Percentiles rank a stretch among this genome's conserved stretches.
Conservation (phyloP, 495 filamentous ascomycete species). For the Hyaloscypha finlandica region DNA sequence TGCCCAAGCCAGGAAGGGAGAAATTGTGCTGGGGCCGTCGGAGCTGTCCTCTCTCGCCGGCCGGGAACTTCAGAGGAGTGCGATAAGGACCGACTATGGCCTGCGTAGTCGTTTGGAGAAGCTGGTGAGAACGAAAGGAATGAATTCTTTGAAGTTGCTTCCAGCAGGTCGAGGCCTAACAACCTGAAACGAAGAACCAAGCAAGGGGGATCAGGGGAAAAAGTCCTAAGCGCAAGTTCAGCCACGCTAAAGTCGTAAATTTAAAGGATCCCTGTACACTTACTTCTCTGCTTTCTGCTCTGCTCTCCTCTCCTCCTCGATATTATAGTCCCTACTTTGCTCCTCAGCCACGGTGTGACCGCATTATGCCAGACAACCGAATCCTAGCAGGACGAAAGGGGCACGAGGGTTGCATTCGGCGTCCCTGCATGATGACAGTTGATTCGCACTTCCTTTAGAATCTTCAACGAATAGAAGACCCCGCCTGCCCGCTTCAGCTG, state of each 20-base stretch:
- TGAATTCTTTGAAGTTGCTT: constrained; percentile 5
- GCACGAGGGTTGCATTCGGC: background rate
- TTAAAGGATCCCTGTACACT: no score
- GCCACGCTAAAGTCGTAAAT: no score
- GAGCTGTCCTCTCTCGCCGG: background rate
- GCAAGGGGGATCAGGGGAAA: no score
- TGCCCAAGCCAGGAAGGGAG: background rate
- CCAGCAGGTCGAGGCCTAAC: background rate
- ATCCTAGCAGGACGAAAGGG: background rate
- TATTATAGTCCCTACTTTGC: no score
- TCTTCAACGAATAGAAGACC: background rate
- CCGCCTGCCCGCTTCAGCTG: background rate
- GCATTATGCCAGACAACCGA: no score
- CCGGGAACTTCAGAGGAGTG: background rate
- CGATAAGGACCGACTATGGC: constrained; percentile 22
- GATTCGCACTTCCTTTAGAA: background rate
- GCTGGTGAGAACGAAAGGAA: constrained; percentile 11
- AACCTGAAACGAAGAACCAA: constrained; percentile 6
- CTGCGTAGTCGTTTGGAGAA: constrained; percentile 24
- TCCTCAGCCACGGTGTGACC: no score
- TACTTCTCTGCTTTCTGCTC: no score
- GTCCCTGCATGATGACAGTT: background rate
- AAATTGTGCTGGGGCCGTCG: background rate
- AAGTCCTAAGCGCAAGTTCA: no score
- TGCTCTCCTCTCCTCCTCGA: no score